Base-by-base conservation (phyloP, 2,329 filamentous ascomycete genomes). In the Apiospora kogelbergensis region DNA sequence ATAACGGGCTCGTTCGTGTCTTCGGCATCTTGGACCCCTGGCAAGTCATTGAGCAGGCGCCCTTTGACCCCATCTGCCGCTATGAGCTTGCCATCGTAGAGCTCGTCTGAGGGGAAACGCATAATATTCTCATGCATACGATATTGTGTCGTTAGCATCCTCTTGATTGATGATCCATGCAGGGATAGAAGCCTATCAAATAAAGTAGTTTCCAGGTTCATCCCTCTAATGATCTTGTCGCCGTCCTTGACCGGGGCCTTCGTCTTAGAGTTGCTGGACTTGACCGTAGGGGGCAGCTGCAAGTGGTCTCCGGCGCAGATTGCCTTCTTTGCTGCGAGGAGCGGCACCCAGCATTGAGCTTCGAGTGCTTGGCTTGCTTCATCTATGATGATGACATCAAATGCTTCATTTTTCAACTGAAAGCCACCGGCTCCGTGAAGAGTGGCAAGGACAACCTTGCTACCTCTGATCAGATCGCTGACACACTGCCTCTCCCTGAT, bases 101-200 rank as follows among this genome's bases (percentile, higher is more conserved):
- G 85, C 77, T 95, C 91, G 71, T 93, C 88, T 0, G 95, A 98
- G 0, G 96, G 95, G 76, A 98, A 99, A 7, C 89, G 87, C 95
- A 98, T 98, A 75, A 99, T 98, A 67, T 86, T 90, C 76, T 97
- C 92, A 78, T 99, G 94, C 96, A 99, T 99, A 45, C 96, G 94
- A 80, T 99, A 99, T 81, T 99, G 96, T 5, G 92, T 97, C 4
- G 94, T 98, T 30, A 99, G 88, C 93, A 98, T 97, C 66, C 93
- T 87, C 83, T 98, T 98, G 82, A 99, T 94, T 5, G 84, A 84
- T 1, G 90, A 82, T 0, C 96, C 96, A 77, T 99, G 93, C 20
- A 98, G 84, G 6, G 87, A 85, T 60, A 99, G 85, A 53, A 99
- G 85, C 37, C 96, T 88, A 79, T 98, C 95, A 79, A 99, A 99